Evolutionary conservation across 2,329 filamentous ascomycete species (phyloP).

Genomic region (Parastagonospora nodorum): DNA sequence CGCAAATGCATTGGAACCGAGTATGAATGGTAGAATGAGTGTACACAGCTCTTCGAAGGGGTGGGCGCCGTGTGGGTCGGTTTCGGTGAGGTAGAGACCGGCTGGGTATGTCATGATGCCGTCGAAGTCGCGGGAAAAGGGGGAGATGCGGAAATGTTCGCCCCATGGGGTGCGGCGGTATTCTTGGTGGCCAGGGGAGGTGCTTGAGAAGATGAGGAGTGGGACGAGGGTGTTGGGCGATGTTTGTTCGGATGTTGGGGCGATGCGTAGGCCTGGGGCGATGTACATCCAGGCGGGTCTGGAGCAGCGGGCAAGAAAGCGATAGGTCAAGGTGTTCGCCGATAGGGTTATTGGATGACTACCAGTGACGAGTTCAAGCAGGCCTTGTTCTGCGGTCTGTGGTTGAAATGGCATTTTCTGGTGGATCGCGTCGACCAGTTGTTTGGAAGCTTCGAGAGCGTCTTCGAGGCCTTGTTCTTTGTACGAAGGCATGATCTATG

Average conservation of each 20-base stretch:
- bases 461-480: constrained; percentile 7
- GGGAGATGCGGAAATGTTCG: constrained; percentile 5
- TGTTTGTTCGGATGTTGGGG: constrained; percentile 3
- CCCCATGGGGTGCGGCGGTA: constrained; percentile 6
- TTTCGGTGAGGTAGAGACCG: constrained; percentile 11
- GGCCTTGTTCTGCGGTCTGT: constrained; percentile 5
- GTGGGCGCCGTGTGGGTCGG: constrained; percentile 2
- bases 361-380: constrained; percentile 10
- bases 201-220: constrained; percentile 12
- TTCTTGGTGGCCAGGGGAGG: constrained; percentile 6
- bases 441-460: constrained; percentile 8
- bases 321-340: constrained; percentile 4
- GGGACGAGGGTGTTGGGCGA: constrained; percentile 6
- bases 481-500: constrained; percentile 11
- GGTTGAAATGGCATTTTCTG: constrained; percentile 10
- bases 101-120: constrained; percentile 4
- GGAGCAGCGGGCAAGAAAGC: background rate
- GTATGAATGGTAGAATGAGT: constrained; percentile 11
- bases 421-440: constrained; percentile 9
- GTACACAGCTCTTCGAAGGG: constrained; percentile 12
- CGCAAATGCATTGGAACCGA: constrained; percentile 11
- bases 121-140: constrained; percentile 7
- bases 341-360: constrained; percentile 5
- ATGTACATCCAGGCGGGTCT: constrained; percentile 2
- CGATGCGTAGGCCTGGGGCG: constrained; percentile 3